Evolutionary conservation across 1,284 basidiomycete species (phyloP).

Genomic region (Laetiporus sulphureus): DNA sequence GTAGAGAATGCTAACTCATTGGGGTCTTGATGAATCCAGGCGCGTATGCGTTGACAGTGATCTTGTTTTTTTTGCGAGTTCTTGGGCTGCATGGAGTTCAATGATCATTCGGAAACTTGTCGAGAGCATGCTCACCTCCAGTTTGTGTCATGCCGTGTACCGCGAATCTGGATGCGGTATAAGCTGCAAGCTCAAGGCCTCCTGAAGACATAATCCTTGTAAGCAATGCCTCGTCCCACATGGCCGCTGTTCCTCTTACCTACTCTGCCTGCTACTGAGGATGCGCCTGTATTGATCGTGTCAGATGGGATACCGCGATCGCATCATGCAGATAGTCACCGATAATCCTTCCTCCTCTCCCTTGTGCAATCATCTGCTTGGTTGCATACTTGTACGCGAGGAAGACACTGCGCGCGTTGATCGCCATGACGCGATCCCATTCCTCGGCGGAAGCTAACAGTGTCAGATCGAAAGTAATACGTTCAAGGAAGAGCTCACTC

Average conservation of each 20-base stretch:
- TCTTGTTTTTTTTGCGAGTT: conserved; percentile 2
- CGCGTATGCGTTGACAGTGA: conserved; percentile 13
- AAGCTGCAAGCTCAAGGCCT: conserved; percentile 4
- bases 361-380: conserved; percentile 28
- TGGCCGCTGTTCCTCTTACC: conserved; percentile 11
- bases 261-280: conserved; percentile 20
- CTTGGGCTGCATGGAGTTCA: too few species aligned
- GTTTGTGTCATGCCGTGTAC: conserved; percentile 23
- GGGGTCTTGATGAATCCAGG: conserved; percentile 10
- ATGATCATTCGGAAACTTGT: too few species aligned
- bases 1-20: conserved; percentile 2
- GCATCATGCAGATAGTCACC: conserved; percentile 8
- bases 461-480: not conserved
- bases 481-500: conserved; percentile 10
- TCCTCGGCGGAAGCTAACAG: conserved; percentile 17
- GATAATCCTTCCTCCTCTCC: conserved; percentile 29
- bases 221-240: not conserved
- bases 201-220: not conserved
- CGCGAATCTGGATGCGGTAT: conserved; percentile 22
- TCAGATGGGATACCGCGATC: not conserved
- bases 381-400: conserved; percentile 31
- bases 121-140: conserved; percentile 7
- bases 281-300: conserved; percentile 11
- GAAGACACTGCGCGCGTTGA: conserved; percentile 29
- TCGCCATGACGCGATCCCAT: conserved; percentile 20